phyloP scores from a whole-genome alignment of 2,329 filamentous ascomycete species.

The Phyllosticta capitalensis region DNA sequence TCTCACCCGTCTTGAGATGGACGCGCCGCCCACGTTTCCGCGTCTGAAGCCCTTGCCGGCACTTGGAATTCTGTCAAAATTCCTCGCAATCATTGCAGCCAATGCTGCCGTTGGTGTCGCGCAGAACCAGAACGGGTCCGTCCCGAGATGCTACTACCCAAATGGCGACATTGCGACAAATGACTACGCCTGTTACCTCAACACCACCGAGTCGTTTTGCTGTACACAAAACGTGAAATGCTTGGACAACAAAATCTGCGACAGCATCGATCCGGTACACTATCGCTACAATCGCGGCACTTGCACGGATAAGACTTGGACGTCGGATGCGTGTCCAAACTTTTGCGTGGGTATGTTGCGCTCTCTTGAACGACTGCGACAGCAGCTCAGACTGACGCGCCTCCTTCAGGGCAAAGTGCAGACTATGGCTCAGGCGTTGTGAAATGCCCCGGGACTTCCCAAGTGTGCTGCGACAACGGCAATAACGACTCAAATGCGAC shows the following conservation, averaged over 20 bases:
- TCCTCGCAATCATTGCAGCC: background rate
- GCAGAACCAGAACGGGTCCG: background rate
- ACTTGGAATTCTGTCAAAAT: background rate
- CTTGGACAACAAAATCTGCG: slow-evolving; percentile 8
- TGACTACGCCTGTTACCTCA: slow-evolving; percentile 7
- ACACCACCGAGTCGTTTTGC: slow-evolving; percentile 3
- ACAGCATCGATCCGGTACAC: background rate
- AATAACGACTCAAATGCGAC: slow-evolving; percentile 1
- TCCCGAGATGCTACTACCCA: slow-evolving; percentile 7
- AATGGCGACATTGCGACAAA: slow-evolving; percentile 3
- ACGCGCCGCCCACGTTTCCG: background rate
- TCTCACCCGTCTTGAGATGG: background rate
- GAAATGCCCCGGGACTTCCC: background rate
- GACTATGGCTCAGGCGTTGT: slow-evolving; percentile 1
- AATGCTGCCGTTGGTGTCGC: background rate
- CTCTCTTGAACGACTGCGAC: background rate
- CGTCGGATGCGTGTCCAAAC: slow-evolving; percentile 1
- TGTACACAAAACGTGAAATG: slow-evolving; percentile 4
- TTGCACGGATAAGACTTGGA: slow-evolving; percentile 8
- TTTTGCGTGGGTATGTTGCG: slow-evolving; percentile 2
- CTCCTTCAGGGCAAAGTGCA: background rate
- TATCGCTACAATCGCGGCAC: slow-evolving; percentile 7
- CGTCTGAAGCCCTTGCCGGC: background rate
- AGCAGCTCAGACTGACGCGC: background rate
- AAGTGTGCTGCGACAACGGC: slow-evolving; percentile 6